These are phyloP conservation scores for Phytophthora cryptogea DNA, from an alignment of 352 stramenopile species.

Conservation along the genomic window DNA sequence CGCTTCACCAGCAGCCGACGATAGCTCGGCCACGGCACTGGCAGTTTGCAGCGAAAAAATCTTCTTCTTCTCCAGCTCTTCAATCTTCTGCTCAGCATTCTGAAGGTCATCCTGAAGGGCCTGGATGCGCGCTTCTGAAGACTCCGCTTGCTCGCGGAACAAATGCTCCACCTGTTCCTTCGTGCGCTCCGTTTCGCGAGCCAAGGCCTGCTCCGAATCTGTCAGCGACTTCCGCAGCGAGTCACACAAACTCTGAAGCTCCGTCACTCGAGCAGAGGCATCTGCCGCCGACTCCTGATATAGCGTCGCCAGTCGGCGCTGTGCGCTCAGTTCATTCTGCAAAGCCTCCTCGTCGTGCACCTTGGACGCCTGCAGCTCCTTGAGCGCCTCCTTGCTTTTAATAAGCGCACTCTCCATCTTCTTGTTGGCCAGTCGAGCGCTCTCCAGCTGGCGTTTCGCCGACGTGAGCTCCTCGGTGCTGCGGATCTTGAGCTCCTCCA, in stretches of 20 bases:
- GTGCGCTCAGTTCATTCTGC: constrained; percentile 67
- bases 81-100: constrained; percentile 52
- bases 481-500: constrained; percentile 60
- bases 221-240: constrained; percentile 60
- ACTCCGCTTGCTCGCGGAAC: constrained; percentile 70
- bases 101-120: constrained; percentile 59
- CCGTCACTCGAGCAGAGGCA: constrained; percentile 52
- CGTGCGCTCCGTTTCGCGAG: constrained; percentile 66
- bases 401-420: constrained; percentile 70
- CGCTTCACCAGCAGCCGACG: constrained; percentile 58
- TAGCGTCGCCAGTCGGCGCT: constrained; percentile 68
- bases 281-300: constrained; percentile 75
- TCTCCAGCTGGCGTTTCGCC: constrained; percentile 61
- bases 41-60: constrained; percentile 54
- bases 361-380: constrained; percentile 65
- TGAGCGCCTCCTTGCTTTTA: constrained; percentile 69
- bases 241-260: constrained; percentile 62
- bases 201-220: constrained; percentile 63
- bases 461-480: constrained; percentile 55
- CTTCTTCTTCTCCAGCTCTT: constrained; percentile 73
- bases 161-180: constrained; percentile 74
- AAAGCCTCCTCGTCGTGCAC: constrained; percentile 67
- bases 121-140: constrained; percentile 60
- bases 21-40: constrained; percentile 61
- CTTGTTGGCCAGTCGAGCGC: constrained; percentile 56